phyloP scores from a whole-genome alignment of 306 rosid genomes.

The Vigna unguiculata region DNA sequence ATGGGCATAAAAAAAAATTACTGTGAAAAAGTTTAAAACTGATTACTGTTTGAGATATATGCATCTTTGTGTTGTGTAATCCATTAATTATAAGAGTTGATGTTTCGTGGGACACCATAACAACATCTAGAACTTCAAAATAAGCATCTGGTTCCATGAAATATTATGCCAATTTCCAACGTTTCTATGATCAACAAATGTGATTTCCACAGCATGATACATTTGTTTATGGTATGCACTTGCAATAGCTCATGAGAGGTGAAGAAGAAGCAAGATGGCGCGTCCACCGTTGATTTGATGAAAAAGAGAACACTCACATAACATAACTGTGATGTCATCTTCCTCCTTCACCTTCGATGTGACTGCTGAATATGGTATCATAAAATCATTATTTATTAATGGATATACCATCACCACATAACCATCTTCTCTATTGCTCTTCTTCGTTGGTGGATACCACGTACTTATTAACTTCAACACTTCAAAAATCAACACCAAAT shows the following conservation, averaged over 20 bases:
- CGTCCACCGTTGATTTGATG: constrained; percentile 7
- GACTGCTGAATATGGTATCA: not conserved
- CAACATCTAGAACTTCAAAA: not conserved
- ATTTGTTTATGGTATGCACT: constrained; percentile 5
- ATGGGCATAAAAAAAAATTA: too few relatives aligned
- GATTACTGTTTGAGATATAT: too few relatives aligned
- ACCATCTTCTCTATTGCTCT: constrained; percentile 26
- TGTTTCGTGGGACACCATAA: constrained; percentile 8
- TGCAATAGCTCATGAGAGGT: constrained; percentile 10
- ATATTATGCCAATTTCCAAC: not conserved
- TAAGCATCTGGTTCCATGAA: not conserved
- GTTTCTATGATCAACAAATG: not conserved
- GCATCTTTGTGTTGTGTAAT: not conserved
- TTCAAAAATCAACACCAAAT: too few relatives aligned
- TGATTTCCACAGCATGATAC: not conserved
- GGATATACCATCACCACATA: constrained; percentile 8
- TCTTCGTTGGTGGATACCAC: constrained; percentile 43
- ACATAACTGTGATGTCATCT: constrained; percentile 35
- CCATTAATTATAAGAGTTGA: constrained; percentile 2
- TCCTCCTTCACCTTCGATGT: constrained; percentile 10
- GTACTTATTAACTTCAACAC: constrained; percentile 8
- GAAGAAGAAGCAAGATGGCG: not conserved
- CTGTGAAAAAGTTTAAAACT: too few relatives aligned
- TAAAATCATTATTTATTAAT: not conserved
- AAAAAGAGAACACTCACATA: constrained; percentile 7